Conservation (phyloP, 371 early-diverging fungal species). For the Lichtheimia corymbifera region DNA sequence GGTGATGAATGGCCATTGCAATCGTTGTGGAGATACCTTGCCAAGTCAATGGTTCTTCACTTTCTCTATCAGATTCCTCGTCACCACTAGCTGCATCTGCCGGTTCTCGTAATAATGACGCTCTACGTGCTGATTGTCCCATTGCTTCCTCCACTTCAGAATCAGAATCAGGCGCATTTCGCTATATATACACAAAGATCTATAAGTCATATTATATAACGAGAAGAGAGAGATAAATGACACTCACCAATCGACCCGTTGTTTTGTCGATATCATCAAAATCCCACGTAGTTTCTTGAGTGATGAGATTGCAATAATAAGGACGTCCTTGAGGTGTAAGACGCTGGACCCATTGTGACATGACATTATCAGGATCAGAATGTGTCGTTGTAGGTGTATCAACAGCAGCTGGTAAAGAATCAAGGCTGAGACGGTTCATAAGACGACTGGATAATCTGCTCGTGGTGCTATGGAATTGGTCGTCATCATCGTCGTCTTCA, state of each 20-base stretch:
- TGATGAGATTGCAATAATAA: slow-evolving; percentile 81
- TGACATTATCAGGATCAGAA: slow-evolving; percentile 19
- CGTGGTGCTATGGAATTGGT: background rate
- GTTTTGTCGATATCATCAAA: slow-evolving; percentile 40
- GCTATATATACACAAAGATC: background rate
- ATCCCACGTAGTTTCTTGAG: slow-evolving; percentile 79
- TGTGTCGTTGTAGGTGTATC: slow-evolving; percentile 11
- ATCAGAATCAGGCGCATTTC: background rate
- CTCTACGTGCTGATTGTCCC: background rate
- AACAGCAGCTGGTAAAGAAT: slow-evolving; percentile 14
- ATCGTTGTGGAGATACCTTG: slow-evolving; percentile 61
- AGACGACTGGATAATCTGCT: background rate
- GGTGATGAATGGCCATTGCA: slow-evolving; percentile 60
- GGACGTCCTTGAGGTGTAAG: slow-evolving; percentile 61
- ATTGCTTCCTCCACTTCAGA: background rate
- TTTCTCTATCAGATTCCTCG: slow-evolving; percentile 29
- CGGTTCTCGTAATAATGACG: background rate
- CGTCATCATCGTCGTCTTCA: slow-evolving; percentile 5
- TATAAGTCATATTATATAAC: no score
- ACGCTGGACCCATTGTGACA: slow-evolving; percentile 61
- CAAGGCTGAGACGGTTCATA: slow-evolving; percentile 11
- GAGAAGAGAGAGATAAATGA: background rate
- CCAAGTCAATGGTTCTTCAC: slow-evolving; percentile 59
- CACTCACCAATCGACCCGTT: slow-evolving; percentile 40
- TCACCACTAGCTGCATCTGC: slow-evolving; percentile 27